These are phyloP conservation scores for Lactifluus piperatus DNA, from an alignment of 768 basidiomycete species.

Conservation along the genomic window DNA sequence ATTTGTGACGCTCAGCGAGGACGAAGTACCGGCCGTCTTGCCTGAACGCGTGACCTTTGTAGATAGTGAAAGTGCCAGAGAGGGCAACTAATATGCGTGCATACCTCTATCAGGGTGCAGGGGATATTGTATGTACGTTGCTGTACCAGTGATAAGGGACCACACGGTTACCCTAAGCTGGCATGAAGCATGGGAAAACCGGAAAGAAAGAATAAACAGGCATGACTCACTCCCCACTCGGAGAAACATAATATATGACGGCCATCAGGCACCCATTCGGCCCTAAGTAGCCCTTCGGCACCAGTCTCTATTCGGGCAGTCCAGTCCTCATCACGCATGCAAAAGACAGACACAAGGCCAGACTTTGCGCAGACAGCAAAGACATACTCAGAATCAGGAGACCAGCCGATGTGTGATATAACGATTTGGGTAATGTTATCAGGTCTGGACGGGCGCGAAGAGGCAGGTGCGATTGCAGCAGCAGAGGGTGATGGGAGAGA, in stretches of 20 bases:
- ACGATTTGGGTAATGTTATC: conserved; percentile 29
- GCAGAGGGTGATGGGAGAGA: conserved; percentile 43
- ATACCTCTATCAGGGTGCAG: conserved; percentile 73
- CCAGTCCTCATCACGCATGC: conserved; percentile 74
- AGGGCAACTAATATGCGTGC: neutral
- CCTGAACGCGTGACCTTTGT: conserved; percentile 65
- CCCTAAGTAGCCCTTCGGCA: conserved; percentile 75
- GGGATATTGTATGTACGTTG: conserved; percentile 83
- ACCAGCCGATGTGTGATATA: conserved; percentile 79
- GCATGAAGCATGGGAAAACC: neutral
- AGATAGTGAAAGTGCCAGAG: neutral
- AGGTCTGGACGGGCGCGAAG: conserved; percentile 28
- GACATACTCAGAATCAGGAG: conserved; percentile 80
- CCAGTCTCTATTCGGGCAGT: conserved; percentile 70
- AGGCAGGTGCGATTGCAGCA: conserved; percentile 30
- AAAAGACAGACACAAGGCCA: conserved; percentile 68
- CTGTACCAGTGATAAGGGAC: conserved; percentile 65
- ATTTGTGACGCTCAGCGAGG: conserved; percentile 82
- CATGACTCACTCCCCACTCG: conserved; percentile 76
- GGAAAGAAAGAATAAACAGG: neutral
- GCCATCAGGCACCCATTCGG: conserved; percentile 87
- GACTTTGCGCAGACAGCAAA: conserved; percentile 69
- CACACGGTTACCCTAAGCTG: conserved; percentile 83
- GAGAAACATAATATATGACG: conserved; percentile 82
- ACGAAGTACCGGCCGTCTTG: conserved; percentile 78